Evolutionary conservation across 176 grass and related monocot genomes (phyloP).

Genomic region (Juncus effusus): DNA sequence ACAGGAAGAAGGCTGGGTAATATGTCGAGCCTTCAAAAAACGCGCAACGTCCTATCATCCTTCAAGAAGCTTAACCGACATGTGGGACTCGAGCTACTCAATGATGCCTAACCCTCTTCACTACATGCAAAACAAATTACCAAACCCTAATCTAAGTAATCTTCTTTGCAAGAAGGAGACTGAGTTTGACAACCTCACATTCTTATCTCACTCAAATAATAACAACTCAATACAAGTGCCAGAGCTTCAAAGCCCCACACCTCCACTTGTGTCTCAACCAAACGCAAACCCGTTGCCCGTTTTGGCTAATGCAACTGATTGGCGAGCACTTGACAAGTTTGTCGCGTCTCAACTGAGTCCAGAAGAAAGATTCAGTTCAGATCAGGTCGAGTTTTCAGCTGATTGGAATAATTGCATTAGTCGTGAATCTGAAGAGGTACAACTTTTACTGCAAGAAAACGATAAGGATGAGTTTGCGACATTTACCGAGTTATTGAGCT

Average conservation of each 20-base stretch:
- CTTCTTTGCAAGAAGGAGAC: slow-evolving; percentile 43
- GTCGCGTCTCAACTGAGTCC: slow-evolving; percentile 50
- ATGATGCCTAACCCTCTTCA: slow-evolving; percentile 18
- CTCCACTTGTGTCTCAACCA: slow-evolving; percentile 4
- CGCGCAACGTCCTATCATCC: slow-evolving; percentile 20
- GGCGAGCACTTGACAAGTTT: slow-evolving; percentile 48
- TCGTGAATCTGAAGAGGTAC: slow-evolving; percentile 35
- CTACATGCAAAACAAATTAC: slow-evolving; percentile 25
- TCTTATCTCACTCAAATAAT: slow-evolving; percentile 24
- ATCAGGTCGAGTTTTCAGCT: slow-evolving; percentile 12
- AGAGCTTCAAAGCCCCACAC: slow-evolving; percentile 35
- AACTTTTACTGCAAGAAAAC: slow-evolving; percentile 29
- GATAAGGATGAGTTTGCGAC: slow-evolving; percentile 29
- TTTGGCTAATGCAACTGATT: slow-evolving; percentile 24
- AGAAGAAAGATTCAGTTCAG: slow-evolving; percentile 20
- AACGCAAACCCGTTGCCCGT: background rate
- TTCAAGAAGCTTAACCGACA: slow-evolving; percentile 12
- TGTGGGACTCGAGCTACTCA: slow-evolving; percentile 34
- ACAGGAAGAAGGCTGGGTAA: slow-evolving; percentile 59
- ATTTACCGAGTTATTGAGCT: slow-evolving; percentile 35
- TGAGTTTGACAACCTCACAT: slow-evolving; percentile 33
- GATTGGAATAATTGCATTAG: background rate
- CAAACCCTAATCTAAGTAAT: background rate
- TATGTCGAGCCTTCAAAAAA: slow-evolving; percentile 55
- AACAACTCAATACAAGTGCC: slow-evolving; percentile 42